Percentiles rank a stretch among this genome's conserved stretches.
Evolutionary conservation across 306 rosid genomes (phyloP).

Genomic region (Prinsepia uniflora): DNA sequence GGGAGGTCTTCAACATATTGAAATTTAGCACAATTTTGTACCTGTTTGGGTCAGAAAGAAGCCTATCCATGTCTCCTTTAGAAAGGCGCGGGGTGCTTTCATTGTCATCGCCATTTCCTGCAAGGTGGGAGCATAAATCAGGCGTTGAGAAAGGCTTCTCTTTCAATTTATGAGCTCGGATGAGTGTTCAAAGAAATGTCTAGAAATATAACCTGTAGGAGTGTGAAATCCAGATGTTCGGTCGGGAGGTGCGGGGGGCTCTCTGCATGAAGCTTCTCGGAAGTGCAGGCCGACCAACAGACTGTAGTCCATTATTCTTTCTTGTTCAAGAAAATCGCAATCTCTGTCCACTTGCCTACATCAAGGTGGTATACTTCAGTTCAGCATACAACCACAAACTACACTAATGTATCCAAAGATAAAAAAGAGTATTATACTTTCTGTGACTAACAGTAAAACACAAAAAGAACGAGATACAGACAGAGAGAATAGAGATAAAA

Average conservation of each 20-base stretch:
- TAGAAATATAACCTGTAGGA: slow-evolving; percentile 31
- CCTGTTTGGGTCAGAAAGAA: slow-evolving; percentile 52
- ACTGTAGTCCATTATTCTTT: slow-evolving; percentile 95
- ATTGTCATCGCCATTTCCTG: slow-evolving; percentile 36
- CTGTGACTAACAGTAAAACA: neutral
- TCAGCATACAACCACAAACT: neutral
- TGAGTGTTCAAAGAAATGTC: slow-evolving; percentile 8
- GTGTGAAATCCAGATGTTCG: slow-evolving; percentile 36
- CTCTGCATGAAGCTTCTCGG: slow-evolving; percentile 43
- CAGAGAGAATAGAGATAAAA: neutral
- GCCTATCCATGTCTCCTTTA: slow-evolving; percentile 39
- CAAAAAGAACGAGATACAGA: neutral
- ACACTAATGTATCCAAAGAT: neutral
- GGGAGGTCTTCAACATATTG: neutral
- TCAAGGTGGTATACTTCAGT: slow-evolving; percentile 11
- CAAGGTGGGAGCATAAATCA: slow-evolving; percentile 20
- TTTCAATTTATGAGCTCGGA: neutral
- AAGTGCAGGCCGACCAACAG: slow-evolving; percentile 93
- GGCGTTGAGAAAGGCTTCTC: slow-evolving; percentile 21
- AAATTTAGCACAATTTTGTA: slow-evolving; percentile 24
- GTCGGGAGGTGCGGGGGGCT: slow-evolving; percentile 31
- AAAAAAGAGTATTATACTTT: neutral
- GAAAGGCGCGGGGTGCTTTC: slow-evolving; percentile 40
- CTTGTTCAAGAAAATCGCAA: slow-evolving; percentile 93
- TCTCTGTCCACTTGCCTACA: slow-evolving; percentile 93